Conservation (phyloP, 2,329 filamentous ascomycete genomes). For the Aspergillus latus region DNA sequence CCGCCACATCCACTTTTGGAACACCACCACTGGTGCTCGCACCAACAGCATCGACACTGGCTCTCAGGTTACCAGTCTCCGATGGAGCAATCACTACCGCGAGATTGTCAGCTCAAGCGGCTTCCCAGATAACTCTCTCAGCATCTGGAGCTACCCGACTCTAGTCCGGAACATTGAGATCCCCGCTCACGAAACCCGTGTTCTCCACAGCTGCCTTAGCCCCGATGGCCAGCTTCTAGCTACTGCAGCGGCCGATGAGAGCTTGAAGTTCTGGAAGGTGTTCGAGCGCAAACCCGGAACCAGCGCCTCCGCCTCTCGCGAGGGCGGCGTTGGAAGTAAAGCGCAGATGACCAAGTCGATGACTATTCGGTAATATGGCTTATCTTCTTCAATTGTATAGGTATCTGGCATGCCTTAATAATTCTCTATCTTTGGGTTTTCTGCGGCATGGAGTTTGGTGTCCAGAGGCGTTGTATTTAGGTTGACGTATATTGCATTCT, state of each 20-base stretch:
- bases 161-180: conserved; percentile 98
- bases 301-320: conserved; percentile 61
- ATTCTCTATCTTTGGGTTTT: conserved; percentile 3
- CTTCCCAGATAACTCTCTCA: conserved; percentile 98
- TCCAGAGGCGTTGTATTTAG: conserved; percentile 17
- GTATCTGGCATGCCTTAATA: conserved; percentile 4
- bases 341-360: conserved; percentile 90
- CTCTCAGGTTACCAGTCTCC: conserved; percentile 91
- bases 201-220: conserved; percentile 94
- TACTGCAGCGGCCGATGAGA: conserved; percentile 93
- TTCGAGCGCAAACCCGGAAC: conserved; percentile 96
- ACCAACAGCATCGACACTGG: conserved; percentile 99
- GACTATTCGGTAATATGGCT: conserved; percentile 71
- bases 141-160: conserved; percentile 98
- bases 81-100: conserved; percentile 95
- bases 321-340: conserved; percentile 70
- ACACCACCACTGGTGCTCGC: conserved; percentile 93
- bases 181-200: conserved; percentile 92
- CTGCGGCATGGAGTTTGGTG: conserved; percentile 7
- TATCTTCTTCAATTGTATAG: conserved; percentile 9
- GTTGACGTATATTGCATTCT: conserved; percentile 11
- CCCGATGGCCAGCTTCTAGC: conserved; percentile 98
- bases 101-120: conserved; percentile 97
- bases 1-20: conserved; percentile 99
- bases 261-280: conserved; percentile 99